phyloP scores from a whole-genome alignment of 805 yeast species.

The Nakazawaea wyomingensis region DNA sequence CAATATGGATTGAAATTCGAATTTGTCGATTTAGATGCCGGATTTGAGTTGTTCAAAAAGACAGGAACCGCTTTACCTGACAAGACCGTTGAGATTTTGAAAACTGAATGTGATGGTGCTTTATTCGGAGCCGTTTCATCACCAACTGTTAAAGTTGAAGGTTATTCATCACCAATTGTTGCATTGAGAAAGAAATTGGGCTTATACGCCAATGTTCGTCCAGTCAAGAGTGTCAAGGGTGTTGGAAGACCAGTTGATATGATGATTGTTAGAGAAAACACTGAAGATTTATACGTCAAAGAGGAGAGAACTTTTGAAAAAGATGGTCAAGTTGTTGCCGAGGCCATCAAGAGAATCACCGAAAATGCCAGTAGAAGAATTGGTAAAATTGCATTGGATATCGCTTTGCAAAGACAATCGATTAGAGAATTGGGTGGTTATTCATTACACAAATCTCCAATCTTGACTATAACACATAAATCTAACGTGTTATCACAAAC shows the following conservation, averaged over 20 bases:
- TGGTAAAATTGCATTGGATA: constrained; percentile 86
- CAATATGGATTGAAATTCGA: constrained; percentile 73
- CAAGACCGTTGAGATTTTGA: constrained; percentile 74
- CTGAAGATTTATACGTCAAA: constrained; percentile 95
- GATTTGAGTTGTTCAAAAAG: constrained; percentile 86
- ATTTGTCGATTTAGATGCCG: constrained; percentile 87
- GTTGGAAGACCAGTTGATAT: constrained; percentile 88
- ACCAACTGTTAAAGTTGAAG: constrained; percentile 89
- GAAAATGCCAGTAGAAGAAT: constrained; percentile 83
- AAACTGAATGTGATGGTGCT: constrained; percentile 90
- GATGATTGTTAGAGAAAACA: constrained; percentile 98
- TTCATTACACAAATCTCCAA: constrained; percentile 49
- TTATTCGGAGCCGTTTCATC: constrained; percentile 96
- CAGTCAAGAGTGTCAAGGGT: constrained; percentile 89
- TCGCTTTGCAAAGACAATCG: constrained; percentile 85
- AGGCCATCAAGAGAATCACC: constrained; percentile 94
- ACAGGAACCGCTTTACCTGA: constrained; percentile 98
- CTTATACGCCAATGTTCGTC: constrained; percentile 94
- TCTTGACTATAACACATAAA: constrained; percentile 91
- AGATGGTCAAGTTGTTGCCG: constrained; percentile 89
- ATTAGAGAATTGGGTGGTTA: constrained; percentile 61
- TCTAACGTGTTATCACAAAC: constrained; percentile 89
- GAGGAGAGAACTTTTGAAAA: constrained; percentile 75
- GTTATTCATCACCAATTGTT: constrained; percentile 97
- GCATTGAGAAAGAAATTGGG: constrained; percentile 97